Base-by-base conservation (phyloP, 768 basidiomycete species). In the Russula sp. region DNA sequence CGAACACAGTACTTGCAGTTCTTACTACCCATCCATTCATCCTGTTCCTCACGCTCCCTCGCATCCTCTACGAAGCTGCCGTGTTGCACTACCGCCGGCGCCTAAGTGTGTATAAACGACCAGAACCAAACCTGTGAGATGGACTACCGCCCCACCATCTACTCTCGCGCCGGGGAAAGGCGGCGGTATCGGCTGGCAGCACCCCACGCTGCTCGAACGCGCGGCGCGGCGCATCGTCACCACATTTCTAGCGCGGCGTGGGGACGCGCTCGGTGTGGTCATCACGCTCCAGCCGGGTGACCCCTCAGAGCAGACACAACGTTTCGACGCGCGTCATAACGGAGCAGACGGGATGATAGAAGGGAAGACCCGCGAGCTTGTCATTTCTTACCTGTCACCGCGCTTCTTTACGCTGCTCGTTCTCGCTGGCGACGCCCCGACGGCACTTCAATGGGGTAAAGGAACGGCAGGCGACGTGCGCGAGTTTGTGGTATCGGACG, bases 11-110 rank as follows among this genome's bases (percentile, higher is more conserved):
- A 40, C 69, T 87, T 24, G 20, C 38, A 2, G 72, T 77, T 42
- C 69, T 86, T n/a, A 20, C 32, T 3, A 71, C 78, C 56, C 75
- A 78, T 30, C 88, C 88, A 0, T 75, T 87, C 57, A 77, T 75
- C 4, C 78, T 89, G 5, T 10, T 73, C 87, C 44, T 72, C 24
- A 59, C 59, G 13, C 50, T 60, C 38, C 59, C 50, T 16, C 38
- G 50, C 22, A 59, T 51, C 18, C 48, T 59, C 36, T 26, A 22
- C 11, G 34, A 59, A 40, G 36, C 58, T 3, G 36, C 59, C 24
- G 20, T 42, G 2, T 20, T 52, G n/a, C 59, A 60, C 11, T 60
- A 42, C 38, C 50, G 50, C 50, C 59, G 36, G 28, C 50, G 38
- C 28, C 59, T 60, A 26, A n/a, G 22, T 28, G 36, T 60, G 1